phyloP scores from a whole-genome alignment of 2,329 filamentous ascomycete genomes.

The Bisporella sp. region DNA sequence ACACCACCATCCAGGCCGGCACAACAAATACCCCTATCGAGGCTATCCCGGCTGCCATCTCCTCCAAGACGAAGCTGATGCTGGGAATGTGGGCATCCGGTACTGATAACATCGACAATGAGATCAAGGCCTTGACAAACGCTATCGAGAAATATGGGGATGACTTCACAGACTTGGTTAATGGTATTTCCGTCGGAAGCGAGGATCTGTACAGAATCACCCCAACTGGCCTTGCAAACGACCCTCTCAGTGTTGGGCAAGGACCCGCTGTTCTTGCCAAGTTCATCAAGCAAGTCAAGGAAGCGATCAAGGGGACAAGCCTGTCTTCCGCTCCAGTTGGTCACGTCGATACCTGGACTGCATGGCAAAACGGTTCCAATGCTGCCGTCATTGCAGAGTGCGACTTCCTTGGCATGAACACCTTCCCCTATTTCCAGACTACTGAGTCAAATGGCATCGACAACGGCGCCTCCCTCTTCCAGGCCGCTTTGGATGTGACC shows the following conservation, averaged over 20 bases:
- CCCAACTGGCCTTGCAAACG: conserved; percentile 34
- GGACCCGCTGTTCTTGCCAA: conserved; percentile 41
- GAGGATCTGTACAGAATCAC: conserved; percentile 59
- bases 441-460: conserved; percentile 48
- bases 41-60: conserved; percentile 50
- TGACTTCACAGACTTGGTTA: conserved; percentile 46
- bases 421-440: conserved; percentile 61
- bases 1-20: conserved; percentile 41
- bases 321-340: conserved; percentile 49
- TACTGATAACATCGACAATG: conserved; percentile 46
- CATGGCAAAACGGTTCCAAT: conserved; percentile 53
- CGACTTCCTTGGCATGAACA: conserved; percentile 59
- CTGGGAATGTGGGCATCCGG: conserved; percentile 59
- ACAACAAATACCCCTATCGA: conserved; percentile 42
- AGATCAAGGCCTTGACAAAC: conserved; percentile 52
- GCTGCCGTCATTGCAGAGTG: conserved; percentile 51
- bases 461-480: conserved; percentile 48
- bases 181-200: conserved; percentile 58
- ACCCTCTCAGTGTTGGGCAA: conserved; percentile 44
- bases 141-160: conserved; percentile 49
- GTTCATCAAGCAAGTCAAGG: conserved; percentile 43
- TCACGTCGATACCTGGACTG: conserved; percentile 64
- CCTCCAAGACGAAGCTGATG: conserved; percentile 52
- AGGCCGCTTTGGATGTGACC: conserved; percentile 24
- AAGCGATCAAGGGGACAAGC: conserved; percentile 53